A percentile compares a stretch with the other conserved stretches of the same genome.
Evolutionary conservation across 192 early-diverging fungal species (phyloP).

Genomic region (Backusella liffmaniae): DNA sequence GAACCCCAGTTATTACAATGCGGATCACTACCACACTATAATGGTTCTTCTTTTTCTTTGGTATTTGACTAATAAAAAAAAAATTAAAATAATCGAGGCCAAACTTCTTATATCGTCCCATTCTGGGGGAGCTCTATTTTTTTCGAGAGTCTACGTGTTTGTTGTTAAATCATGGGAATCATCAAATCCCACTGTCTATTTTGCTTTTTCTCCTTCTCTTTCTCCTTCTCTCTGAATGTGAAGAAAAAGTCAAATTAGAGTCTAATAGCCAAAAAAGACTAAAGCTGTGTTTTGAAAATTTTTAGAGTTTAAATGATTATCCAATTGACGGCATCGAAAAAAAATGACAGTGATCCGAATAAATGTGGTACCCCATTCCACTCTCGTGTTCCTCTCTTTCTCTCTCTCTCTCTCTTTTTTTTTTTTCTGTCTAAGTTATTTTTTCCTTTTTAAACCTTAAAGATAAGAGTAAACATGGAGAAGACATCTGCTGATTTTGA

Average conservation of each 20-base stretch:
- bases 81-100: not conserved
- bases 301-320: not conserved
- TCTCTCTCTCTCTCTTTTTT: not conserved
- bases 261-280: not conserved
- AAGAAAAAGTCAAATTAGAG: not conserved
- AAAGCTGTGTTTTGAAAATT: not conserved
- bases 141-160: not conserved
- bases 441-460: not conserved
- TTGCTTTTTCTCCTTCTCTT: not conserved
- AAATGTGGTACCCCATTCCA: not conserved
- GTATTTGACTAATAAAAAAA: not conserved
- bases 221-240: not conserved
- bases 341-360: not conserved
- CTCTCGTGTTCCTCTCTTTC: not conserved
- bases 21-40: not conserved
- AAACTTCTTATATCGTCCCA: not conserved
- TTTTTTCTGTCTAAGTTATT: not conserved
- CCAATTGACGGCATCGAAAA: not conserved
- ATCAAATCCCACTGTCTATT: not conserved
- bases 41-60: not conserved
- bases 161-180: not conserved
- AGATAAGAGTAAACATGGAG: not conserved
- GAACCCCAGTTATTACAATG: not conserved
- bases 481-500: conserved; percentile 1
- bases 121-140: not conserved